Evolutionary conservation across 2,329 filamentous ascomycete species (phyloP).

Genomic region (Ascochyta viciae-villosae): DNA sequence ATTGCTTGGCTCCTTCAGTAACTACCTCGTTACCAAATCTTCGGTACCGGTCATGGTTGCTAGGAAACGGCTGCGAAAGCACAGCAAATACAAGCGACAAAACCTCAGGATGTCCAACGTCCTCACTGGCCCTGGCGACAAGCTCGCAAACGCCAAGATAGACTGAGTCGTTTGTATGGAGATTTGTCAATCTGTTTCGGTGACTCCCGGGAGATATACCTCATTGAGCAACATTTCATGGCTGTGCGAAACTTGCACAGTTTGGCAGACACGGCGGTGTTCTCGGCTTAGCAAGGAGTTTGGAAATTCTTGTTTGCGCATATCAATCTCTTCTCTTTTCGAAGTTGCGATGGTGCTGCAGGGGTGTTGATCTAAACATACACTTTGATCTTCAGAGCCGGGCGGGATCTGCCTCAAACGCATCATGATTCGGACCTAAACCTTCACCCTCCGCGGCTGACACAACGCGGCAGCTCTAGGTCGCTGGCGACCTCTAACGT

Average conservation of each 20-base stretch:
- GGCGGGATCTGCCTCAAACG: slow-evolving; percentile 16
- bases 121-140: slow-evolving; percentile 71
- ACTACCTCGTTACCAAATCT: slow-evolving; percentile 96
- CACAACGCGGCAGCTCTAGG: slow-evolving; percentile 3
- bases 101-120: slow-evolving; percentile 82
- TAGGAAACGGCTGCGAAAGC: slow-evolving; percentile 85
- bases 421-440: slow-evolving; percentile 10
- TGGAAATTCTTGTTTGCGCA: slow-evolving; percentile 9
- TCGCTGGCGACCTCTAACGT: slow-evolving; percentile 5
- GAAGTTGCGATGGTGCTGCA: not conserved
- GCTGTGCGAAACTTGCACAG: slow-evolving; percentile 43
- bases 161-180: slow-evolving; percentile 59
- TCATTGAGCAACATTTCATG: slow-evolving; percentile 22
- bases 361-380: slow-evolving; percentile 12
- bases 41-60: slow-evolving; percentile 98
- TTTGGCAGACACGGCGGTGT: slow-evolving; percentile 34
- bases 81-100: slow-evolving; percentile 78
- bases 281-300: slow-evolving; percentile 27
- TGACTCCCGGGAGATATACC: slow-evolving; percentile 13
- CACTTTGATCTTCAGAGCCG: slow-evolving; percentile 7
- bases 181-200: slow-evolving; percentile 45
- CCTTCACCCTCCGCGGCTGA: slow-evolving; percentile 8
- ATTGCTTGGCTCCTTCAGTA: slow-evolving; percentile 93
- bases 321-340: slow-evolving; percentile 12
- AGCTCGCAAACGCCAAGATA: slow-evolving; percentile 75